Conservation (phyloP, 176 grass and related monocot species). For the Aegilops umbellulata region DNA sequence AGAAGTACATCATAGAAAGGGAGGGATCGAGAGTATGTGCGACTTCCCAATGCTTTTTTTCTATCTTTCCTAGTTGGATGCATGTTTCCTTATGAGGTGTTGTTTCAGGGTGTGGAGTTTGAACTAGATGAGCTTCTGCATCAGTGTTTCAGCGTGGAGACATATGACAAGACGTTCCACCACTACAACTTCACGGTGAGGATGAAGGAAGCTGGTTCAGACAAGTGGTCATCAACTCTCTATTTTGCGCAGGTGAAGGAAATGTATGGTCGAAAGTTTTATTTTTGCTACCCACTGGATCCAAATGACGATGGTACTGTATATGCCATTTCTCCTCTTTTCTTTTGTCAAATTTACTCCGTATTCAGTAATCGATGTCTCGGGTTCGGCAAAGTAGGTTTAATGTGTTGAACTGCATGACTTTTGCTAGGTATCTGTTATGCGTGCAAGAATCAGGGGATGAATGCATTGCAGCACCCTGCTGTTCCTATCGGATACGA, state of each 20-base stretch:
- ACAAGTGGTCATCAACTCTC: background rate
- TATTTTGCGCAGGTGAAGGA: slow-evolving; percentile 35
- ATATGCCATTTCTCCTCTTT: background rate
- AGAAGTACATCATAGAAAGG: background rate
- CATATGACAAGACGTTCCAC: background rate
- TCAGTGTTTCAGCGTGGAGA: background rate
- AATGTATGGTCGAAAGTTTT: slow-evolving; percentile 6
- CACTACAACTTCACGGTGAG: background rate
- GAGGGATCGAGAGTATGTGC: background rate
- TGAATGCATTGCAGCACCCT: slow-evolving; percentile 19
- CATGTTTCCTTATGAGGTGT: background rate
- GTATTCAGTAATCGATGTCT: background rate
- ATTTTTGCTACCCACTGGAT: background rate
- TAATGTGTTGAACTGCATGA: background rate
- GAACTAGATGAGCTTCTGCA: background rate
- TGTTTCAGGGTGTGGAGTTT: background rate
- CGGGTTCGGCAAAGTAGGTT: background rate
- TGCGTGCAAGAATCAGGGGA: too few species aligned
- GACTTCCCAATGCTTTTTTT: background rate
- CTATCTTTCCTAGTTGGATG: background rate
- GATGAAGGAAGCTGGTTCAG: background rate
- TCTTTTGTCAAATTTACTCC: background rate
- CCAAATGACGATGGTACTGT: background rate
- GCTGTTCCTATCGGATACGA: background rate
- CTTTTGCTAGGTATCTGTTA: background rate